A percentile compares a stretch with the other conserved stretches of the same genome.
Evolutionary conservation across 768 basidiomycete species (phyloP).

Genomic region (Fomitopsis pulvina): DNA sequence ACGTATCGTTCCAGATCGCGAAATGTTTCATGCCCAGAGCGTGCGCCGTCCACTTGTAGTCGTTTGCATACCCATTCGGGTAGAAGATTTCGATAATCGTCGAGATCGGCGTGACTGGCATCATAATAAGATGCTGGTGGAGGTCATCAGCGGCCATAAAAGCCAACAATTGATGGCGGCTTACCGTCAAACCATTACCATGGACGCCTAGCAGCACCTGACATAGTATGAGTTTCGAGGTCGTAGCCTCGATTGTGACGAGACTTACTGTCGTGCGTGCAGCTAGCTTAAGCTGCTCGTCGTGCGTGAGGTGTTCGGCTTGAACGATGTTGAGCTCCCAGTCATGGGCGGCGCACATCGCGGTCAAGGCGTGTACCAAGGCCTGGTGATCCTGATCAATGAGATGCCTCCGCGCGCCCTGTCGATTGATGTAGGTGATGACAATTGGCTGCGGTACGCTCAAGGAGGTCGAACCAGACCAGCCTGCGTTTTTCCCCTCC

Average conservation of each 20-base stretch:
- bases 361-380: constrained; percentile 46
- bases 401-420: constrained; percentile 49
- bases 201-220: constrained; percentile 70
- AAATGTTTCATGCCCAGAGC: constrained; percentile 72
- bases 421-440: constrained; percentile 70
- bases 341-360: constrained; percentile 34
- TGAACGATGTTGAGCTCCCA: constrained; percentile 60
- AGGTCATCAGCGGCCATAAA: not conserved
- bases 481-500: not conserved
- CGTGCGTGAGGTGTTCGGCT: constrained; percentile 63
- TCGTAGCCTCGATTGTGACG: not conserved
- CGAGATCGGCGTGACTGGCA: constrained; percentile 68
- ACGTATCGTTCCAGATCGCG: constrained; percentile 80
- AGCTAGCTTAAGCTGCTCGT: constrained; percentile 63
- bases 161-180: constrained; percentile 1
- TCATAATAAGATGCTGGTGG: constrained; percentile 62
- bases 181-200: constrained; percentile 68
- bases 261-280: constrained; percentile 63
- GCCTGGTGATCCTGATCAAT: constrained; percentile 46
- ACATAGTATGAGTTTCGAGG: constrained; percentile 5
- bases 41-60: constrained; percentile 78
- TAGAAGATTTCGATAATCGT: constrained; percentile 85
- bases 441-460: constrained; percentile 39
- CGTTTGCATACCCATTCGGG: constrained; percentile 75
- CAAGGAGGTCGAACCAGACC: constrained; percentile 10